Evolutionary conservation across 2,329 filamentous ascomycete species (phyloP).

Genomic region (Cryphonectria naterciae): DNA sequence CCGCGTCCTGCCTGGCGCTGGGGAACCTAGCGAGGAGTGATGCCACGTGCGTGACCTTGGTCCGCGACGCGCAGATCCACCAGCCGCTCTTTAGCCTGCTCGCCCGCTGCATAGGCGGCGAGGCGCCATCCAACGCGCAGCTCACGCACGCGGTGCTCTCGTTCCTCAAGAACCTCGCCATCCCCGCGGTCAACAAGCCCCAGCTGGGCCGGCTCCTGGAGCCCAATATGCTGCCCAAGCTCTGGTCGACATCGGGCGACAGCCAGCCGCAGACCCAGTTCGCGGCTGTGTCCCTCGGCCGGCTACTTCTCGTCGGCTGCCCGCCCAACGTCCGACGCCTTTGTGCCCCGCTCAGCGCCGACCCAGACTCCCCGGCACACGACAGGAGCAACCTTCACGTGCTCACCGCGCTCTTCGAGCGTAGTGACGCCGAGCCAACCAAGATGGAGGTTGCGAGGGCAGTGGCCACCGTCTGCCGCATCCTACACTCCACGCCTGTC

Average conservation of each 20-base stretch:
- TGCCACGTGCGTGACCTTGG: constrained; percentile 53
- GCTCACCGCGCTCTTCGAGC: constrained; percentile 45
- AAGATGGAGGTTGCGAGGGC: constrained; percentile 63
- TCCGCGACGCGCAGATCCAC: constrained; percentile 49
- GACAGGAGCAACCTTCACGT: constrained; percentile 43
- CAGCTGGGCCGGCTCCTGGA: constrained; percentile 54
- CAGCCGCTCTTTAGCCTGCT: constrained; percentile 51
- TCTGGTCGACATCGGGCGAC: constrained; percentile 52
- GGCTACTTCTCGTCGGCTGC: constrained; percentile 59
- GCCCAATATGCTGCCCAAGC: constrained; percentile 50
- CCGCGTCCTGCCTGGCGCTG: constrained; percentile 62
- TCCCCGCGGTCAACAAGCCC: constrained; percentile 59
- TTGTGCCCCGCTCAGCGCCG: constrained; percentile 46
- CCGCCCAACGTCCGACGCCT: constrained; percentile 55
- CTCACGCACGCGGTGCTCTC: constrained; percentile 61
- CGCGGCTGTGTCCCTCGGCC: constrained; percentile 59
- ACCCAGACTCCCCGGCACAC: constrained; percentile 41
- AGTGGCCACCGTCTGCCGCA: constrained; percentile 56
- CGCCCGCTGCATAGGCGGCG: constrained; percentile 39
- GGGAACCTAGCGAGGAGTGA: constrained; percentile 67
- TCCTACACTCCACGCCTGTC: constrained; percentile 51
- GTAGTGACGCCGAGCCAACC: constrained; percentile 57
- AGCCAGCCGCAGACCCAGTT: constrained; percentile 63
- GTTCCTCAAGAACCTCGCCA: constrained; percentile 68
- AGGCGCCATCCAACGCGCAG: constrained; percentile 40